Base-by-base conservation (phyloP, 2,329 filamentous ascomycete genomes). In the Cercospora zeina region DNA sequence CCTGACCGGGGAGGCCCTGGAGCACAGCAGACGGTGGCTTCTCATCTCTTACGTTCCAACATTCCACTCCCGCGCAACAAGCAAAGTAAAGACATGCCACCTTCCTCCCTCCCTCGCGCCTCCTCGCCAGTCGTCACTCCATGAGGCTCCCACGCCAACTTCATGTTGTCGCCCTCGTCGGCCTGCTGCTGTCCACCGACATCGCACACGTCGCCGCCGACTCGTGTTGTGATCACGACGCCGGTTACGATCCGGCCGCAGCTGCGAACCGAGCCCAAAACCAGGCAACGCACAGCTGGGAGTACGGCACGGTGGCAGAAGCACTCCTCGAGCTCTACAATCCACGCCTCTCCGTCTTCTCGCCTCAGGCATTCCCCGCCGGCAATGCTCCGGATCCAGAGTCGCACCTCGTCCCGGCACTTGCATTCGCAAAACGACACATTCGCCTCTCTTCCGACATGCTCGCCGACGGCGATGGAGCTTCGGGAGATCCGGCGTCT, bases 401-500 rank as follows among this genome's bases (percentile, higher is more conserved):
- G 16, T 33, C 42, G 13, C 31, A 61, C 31, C 37, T 30, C 4
- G 45, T 66, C 14, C 59, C 70, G 37, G 59, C 68, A 7, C 51
- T 72, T 0, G 59, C 68, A n/a, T 64, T 72, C 11, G 70, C 73
- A 1, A 50, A 65, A 14, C 72, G 73, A n/a, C 61, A 79, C 45
- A 61, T 67, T 4, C 79, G 77, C 65, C 65, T 75, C 33, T 66
- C 64, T 16, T 54, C 65, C 10, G 74, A 72, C 2, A 66, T 78
- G 2, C 72, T 76, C 14, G 71, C 72, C 8, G 75, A 73, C 11
- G 73, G 75, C 37, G 75, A 75, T 67, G 68, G 60, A 16, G 72
- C 77, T 9, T 74, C 77, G 24, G 74, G 76, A 19, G 80, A 82
- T 62, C 78, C 80, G 1, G 77, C 78, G n/a, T 76, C 79, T 3